Evolutionary conservation across 1,284 basidiomycete species (phyloP).

Genomic region (Rhizoctonia solani): DNA sequence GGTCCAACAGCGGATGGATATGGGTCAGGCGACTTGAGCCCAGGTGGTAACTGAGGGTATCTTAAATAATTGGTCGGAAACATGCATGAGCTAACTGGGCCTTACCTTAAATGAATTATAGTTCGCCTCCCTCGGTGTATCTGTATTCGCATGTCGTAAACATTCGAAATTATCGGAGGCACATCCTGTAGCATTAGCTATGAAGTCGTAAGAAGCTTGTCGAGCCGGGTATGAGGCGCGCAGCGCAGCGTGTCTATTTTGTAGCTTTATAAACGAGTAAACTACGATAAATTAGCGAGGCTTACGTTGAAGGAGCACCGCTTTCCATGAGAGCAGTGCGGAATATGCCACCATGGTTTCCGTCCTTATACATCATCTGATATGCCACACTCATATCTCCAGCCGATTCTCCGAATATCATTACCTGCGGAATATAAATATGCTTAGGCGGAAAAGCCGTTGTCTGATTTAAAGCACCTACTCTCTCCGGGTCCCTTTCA

Average conservation of each 20-base stretch:
- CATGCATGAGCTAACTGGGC: too few relatives aligned
- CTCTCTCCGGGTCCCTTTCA: slow-evolving; percentile 51
- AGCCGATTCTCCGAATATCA: slow-evolving; percentile 43
- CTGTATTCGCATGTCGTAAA: slow-evolving; percentile 12
- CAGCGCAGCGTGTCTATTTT: slow-evolving; percentile 7
- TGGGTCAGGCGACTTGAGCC: slow-evolving; percentile 11
- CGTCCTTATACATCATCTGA: slow-evolving; percentile 40
- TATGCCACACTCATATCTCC: slow-evolving; percentile 41
- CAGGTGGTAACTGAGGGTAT: neutral
- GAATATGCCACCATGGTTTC: slow-evolving; percentile 32
- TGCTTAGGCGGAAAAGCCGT: neutral
- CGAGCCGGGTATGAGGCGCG: slow-evolving; percentile 18
- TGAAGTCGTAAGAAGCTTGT: slow-evolving; percentile 21
- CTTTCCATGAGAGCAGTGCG: slow-evolving; percentile 36
- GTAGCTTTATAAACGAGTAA: neutral
- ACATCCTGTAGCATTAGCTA: slow-evolving; percentile 25
- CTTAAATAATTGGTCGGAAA: neutral
- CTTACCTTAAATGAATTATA: slow-evolving; percentile 30
- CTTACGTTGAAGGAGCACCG: slow-evolving; percentile 34
- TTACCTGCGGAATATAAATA: slow-evolving; percentile 36
- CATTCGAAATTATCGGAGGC: slow-evolving; percentile 12
- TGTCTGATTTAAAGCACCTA: slow-evolving; percentile 29
- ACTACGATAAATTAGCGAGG: neutral
- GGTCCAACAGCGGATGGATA: slow-evolving; percentile 22
- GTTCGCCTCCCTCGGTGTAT: slow-evolving; percentile 4